Evolutionary conservation across 2,329 filamentous ascomycete species (phyloP).

Genomic region (Cryoendolithus antarcticus): DNA sequence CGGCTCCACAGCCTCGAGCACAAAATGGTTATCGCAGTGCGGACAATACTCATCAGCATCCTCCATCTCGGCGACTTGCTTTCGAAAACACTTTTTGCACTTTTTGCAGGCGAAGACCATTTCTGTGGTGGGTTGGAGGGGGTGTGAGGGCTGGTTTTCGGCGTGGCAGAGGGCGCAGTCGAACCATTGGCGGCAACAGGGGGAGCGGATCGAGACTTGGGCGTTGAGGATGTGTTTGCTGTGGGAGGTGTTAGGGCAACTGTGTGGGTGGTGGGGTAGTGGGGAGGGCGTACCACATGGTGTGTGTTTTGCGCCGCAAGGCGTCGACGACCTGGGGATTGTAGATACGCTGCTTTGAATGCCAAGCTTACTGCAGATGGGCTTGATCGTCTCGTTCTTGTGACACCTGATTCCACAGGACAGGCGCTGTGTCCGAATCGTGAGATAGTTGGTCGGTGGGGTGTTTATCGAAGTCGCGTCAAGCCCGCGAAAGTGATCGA

Average conservation of each 20-base stretch:
- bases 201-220: constrained; percentile 88
- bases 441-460: no score
- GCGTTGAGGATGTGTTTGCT: constrained; percentile 99
- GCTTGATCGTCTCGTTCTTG: no score
- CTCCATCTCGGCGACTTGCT: constrained; percentile 82
- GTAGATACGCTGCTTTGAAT: no score
- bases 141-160: constrained; percentile 61
- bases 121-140: constrained; percentile 60
- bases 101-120: constrained; percentile 98
- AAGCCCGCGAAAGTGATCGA: no score
- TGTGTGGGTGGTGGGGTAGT: constrained; percentile 67
- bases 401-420: no score
- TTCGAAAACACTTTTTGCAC: constrained; percentile 96
- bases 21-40: constrained; percentile 97
- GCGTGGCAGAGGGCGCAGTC: constrained; percentile 92
- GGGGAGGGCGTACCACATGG: constrained; percentile 19
- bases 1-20: constrained; percentile 76
- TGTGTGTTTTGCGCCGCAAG: constrained; percentile 3
- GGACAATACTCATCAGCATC: constrained; percentile 98
- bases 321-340: no score
- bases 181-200: constrained; percentile 97
- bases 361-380: no score
- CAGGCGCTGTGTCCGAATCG: no score
- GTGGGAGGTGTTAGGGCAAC: neutral
- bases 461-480: no score